Percentiles rank a stretch among this genome's conserved stretches.
phyloP scores from a whole-genome alignment of 179 eudicot species.

The Beta lomatogona region DNA sequence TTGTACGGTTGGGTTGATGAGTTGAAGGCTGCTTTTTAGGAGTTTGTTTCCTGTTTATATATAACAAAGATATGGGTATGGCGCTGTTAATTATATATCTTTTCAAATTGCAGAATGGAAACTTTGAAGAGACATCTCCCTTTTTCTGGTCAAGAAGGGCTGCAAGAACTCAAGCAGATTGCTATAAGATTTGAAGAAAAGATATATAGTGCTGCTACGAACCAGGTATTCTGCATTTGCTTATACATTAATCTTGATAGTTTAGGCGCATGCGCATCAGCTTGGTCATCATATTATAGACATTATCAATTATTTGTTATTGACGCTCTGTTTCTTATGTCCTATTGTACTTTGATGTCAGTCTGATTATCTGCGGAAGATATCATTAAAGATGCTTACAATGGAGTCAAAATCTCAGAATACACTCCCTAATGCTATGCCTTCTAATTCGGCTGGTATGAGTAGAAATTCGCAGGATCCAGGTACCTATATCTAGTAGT shows the following conservation, averaged over 20 bases:
- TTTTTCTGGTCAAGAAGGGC: conserved; percentile 76
- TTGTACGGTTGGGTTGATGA: neutral
- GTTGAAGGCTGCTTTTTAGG: neutral
- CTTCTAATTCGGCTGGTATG: conserved; percentile 54
- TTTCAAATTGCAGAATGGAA: conserved; percentile 62
- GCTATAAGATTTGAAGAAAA: conserved; percentile 93
- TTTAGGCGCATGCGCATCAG: neutral
- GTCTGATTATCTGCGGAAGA: conserved; percentile 89
- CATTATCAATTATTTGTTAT: neutral
- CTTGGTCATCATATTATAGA: neutral
- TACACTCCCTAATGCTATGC: conserved; percentile 56
- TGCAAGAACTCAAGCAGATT: conserved; percentile 77
- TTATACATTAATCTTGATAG: conserved; percentile 2
- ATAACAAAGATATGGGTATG: neutral
- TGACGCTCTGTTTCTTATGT: neutral
- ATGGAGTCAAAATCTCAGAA: conserved; percentile 90
- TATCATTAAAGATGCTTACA: conserved; percentile 87
- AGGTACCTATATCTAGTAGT: conserved; percentile 45
- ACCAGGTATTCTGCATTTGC: conserved; percentile 58
- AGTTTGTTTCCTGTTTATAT: neutral
- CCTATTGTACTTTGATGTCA: conserved; percentile 34
- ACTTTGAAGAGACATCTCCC: conserved; percentile 90
- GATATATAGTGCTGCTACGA: conserved; percentile 77
- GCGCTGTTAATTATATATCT: neutral
- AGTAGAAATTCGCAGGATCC: conserved; percentile 70